Evolutionary conservation across 176 grass and related monocot genomes (phyloP).

Genomic region (Oryza glumipatula): DNA sequence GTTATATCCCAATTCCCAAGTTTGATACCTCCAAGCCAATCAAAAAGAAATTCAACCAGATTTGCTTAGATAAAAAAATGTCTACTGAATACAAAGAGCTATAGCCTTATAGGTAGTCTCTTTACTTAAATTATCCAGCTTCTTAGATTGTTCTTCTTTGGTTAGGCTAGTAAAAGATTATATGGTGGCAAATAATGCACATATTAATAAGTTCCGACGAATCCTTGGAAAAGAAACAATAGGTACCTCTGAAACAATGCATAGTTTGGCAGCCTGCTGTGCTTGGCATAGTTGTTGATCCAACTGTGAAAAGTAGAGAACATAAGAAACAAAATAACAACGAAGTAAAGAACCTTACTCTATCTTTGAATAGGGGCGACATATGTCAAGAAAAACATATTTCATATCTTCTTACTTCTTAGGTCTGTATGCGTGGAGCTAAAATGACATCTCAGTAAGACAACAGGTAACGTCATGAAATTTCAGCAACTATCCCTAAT

Average conservation of each 20-base stretch:
- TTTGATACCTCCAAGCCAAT: not conserved
- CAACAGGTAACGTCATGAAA: not conserved
- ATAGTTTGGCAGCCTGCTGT: slow-evolving; percentile 51
- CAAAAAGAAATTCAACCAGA: not conserved
- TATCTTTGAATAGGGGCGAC: not conserved
- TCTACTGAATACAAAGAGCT: not conserved
- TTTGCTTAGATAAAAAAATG: not conserved
- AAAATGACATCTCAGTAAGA: not conserved
- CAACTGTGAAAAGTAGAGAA: slow-evolving; percentile 33
- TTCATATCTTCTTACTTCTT: not conserved
- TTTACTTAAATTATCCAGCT: slow-evolving; percentile 10
- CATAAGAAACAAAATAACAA: slow-evolving; percentile 3
- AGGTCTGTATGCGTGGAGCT: not conserved
- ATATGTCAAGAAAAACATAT: not conserved
- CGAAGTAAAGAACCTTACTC: not conserved
- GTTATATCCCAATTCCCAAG: not conserved
- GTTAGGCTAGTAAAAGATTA: slow-evolving; percentile 1
- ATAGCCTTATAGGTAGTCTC: not conserved
- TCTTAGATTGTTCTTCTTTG: slow-evolving; percentile 15
- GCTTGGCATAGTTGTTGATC: slow-evolving; percentile 60
- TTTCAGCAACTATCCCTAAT: not conserved
- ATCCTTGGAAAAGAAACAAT: not conserved
- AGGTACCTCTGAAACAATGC: slow-evolving; percentile 63
- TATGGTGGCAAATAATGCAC: slow-evolving; percentile 17
- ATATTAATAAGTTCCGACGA: not conserved